phyloP scores from a whole-genome alignment of 345 rosid species.

The Dovyalis caffra region DNA sequence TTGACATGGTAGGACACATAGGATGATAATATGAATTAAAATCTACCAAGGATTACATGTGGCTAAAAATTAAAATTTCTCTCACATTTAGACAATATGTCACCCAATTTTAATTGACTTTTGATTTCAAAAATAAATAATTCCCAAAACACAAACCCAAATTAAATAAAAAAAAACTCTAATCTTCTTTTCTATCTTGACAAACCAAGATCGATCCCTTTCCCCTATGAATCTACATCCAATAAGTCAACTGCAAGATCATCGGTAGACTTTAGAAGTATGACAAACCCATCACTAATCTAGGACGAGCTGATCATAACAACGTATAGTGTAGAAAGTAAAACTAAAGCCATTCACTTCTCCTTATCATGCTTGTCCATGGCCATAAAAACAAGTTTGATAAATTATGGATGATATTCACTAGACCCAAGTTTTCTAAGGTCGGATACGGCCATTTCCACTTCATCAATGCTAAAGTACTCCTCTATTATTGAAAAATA shows the following conservation, averaged over 20 bases:
- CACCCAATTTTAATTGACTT: no score
- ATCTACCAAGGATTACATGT: no score
- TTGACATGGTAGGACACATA: no score
- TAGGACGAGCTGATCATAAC: conserved; percentile 84
- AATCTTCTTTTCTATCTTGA: no score
- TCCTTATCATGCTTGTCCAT: conserved; percentile 99
- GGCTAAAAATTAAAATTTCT: no score
- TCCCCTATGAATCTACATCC: no score
- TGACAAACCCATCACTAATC: conserved; percentile 91
- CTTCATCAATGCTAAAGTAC: conserved; percentile 89
- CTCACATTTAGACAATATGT: no score
- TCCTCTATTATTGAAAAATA: conserved; percentile 80
- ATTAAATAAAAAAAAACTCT: no score
- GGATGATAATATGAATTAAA: no score
- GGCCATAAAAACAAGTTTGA: conserved; percentile 94
- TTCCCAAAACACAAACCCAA: no score
- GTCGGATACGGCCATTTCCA: conserved; percentile 85
- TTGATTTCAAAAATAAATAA: no score
- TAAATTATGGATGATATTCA: conserved; percentile 82
- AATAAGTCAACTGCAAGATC: conserved; percentile 90
- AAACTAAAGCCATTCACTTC: conserved; percentile 98
- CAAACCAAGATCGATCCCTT: no score
- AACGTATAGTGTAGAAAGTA: conserved; percentile 86
- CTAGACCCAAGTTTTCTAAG: conserved; percentile 92
- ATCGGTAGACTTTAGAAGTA: conserved; percentile 93